Percentiles rank a stretch among this genome's conserved stretches.
Conservation (phyloP, 352 stramenopile genomes). For the Phytopythium boreale region DNA sequence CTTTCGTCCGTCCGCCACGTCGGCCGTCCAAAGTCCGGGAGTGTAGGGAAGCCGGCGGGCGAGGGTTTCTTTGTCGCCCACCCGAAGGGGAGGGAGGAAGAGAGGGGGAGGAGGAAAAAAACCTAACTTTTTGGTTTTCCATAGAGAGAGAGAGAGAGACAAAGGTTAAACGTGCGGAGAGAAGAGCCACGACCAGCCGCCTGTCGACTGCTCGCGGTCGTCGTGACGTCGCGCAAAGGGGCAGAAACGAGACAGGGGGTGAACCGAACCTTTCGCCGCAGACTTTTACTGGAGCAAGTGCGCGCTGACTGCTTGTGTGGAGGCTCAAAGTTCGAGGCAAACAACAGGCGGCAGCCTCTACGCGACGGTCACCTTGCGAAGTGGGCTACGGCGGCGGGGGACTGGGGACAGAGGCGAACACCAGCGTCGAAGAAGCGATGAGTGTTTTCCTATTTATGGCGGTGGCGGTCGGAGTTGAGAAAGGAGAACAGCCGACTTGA, state of each 20-base stretch:
- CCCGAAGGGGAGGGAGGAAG: not conserved
- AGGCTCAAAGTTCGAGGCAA: not conserved
- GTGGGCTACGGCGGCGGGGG: not conserved
- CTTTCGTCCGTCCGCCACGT: slow-evolving; percentile 5
- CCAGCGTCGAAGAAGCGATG: too few species aligned
- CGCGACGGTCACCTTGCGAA: not conserved
- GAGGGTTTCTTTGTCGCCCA: slow-evolving; percentile 5
- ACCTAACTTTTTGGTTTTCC: not conserved
- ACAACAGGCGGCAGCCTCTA: not conserved
- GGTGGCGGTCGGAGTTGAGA: too few species aligned
- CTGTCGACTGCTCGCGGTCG: slow-evolving; percentile 3
- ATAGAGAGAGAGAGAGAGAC: slow-evolving; percentile 1
- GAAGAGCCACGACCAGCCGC: slow-evolving; percentile 1
- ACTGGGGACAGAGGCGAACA: too few species aligned
- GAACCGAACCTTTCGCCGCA: slow-evolving; percentile 5
- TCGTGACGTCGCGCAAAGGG: not conserved
- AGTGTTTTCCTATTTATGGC: too few species aligned
- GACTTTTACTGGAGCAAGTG: not conserved
- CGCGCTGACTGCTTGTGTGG: not conserved
- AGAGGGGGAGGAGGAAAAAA: not conserved
- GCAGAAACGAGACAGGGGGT: slow-evolving; percentile 1
- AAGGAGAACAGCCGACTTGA: too few species aligned
- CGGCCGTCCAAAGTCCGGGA: slow-evolving; percentile 9
- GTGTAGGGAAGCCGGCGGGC: not conserved
- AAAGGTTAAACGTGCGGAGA: slow-evolving; percentile 4